Percentiles rank a stretch among this genome's conserved stretches.
phyloP scores from a whole-genome alignment of 139 green algal genomes.

The Medakamo hakoo region DNA sequence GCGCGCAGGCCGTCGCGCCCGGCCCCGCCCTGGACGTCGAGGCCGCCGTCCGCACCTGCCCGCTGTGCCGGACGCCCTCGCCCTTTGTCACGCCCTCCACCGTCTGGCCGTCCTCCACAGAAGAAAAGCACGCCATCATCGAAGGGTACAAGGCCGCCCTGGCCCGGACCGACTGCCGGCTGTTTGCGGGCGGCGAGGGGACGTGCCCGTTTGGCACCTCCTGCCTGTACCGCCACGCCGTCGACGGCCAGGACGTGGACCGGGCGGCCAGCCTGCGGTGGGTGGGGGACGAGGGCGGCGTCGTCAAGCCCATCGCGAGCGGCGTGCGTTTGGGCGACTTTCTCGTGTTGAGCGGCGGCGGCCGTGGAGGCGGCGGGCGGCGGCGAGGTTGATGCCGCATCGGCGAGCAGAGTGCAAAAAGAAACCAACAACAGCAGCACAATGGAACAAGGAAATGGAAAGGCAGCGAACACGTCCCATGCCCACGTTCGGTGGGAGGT shows the following conservation, averaged over 20 bases:
- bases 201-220: slow-evolving; percentile 53
- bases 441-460: too few relatives aligned
- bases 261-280: neutral
- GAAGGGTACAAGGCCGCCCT: slow-evolving; percentile 37
- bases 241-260: slow-evolving; percentile 24
- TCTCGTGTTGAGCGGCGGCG: neutral
- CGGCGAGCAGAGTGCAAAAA: too few relatives aligned
- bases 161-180: slow-evolving; percentile 29
- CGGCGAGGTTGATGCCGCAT: neutral
- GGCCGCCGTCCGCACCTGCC: slow-evolving; percentile 46
- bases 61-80: slow-evolving; percentile 41
- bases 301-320: slow-evolving; percentile 12
- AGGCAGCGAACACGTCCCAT: too few relatives aligned
- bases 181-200: slow-evolving; percentile 34
- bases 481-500: neutral
- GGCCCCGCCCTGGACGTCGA: slow-evolving; percentile 24
- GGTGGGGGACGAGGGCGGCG: slow-evolving; percentile 16
- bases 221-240: slow-evolving; percentile 69
- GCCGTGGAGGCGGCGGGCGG: too few relatives aligned
- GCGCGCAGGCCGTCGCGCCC: slow-evolving; percentile 24
- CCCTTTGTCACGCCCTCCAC: slow-evolving; percentile 51
- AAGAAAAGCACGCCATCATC: slow-evolving; percentile 42
- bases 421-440: too few relatives aligned
- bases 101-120: slow-evolving; percentile 35
- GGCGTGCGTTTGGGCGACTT: slow-evolving; percentile 18